Conservation (phyloP, 2,329 filamentous ascomycete species). For the Stagonosporopsis chrysanthemi region DNA sequence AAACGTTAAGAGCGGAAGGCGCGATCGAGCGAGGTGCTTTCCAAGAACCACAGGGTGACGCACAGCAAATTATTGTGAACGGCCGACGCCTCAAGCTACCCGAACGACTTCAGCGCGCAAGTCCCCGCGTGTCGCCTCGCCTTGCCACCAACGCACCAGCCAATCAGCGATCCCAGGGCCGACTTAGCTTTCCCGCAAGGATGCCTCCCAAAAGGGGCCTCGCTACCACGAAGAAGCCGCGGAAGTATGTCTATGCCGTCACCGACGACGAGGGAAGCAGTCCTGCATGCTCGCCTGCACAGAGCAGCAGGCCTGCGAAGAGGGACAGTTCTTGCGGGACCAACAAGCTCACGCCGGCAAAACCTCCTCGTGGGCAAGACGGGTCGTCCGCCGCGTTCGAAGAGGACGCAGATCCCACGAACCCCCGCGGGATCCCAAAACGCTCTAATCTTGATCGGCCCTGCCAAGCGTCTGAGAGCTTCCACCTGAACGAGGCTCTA, state of each 20-base stretch:
- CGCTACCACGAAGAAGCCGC: constrained; percentile 33
- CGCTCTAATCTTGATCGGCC: constrained; percentile 23
- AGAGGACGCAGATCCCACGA: constrained; percentile 20
- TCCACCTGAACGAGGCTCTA: constrained; percentile 17
- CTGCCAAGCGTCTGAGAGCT: constrained; percentile 24
- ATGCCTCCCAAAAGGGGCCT: constrained; percentile 36
- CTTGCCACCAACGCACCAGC: constrained; percentile 34
- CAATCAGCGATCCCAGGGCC: constrained; percentile 29
- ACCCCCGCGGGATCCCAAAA: constrained; percentile 28
- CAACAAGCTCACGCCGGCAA: neutral
- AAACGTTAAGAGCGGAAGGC: constrained; percentile 9
- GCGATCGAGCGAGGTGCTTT: constrained; percentile 9
- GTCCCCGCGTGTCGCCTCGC: constrained; percentile 38
- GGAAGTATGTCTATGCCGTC: constrained; percentile 23
- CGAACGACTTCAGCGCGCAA: constrained; percentile 32
- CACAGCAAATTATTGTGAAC: constrained; percentile 17
- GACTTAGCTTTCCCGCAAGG: constrained; percentile 17
- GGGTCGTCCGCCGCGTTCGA: constrained; percentile 5
- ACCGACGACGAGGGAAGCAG: constrained; percentile 18
- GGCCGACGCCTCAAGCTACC: constrained; percentile 17
- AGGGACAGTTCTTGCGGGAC: neutral
- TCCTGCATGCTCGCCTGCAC: neutral
- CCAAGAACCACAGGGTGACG: constrained; percentile 7
- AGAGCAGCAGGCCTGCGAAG: neutral
- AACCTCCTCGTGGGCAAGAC: neutral